These are phyloP conservation scores for Solanum aculeatissimum DNA, from an alignment of 305 asterid genomes.

Conservation along the genomic window DNA sequence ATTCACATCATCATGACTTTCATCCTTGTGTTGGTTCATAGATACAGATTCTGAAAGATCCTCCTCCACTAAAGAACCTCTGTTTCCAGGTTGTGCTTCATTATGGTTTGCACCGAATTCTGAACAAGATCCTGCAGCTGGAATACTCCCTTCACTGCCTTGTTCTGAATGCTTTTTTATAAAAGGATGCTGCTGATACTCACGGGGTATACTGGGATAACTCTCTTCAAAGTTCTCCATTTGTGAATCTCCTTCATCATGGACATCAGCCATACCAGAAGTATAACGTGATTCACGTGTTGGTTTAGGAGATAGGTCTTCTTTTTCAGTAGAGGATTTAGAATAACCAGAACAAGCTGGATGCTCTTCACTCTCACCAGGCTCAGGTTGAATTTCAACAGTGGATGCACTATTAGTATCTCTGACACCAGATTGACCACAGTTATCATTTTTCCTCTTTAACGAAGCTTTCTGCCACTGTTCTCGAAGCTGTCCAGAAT, in stretches of 20 bases:
- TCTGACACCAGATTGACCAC: conserved; percentile 24
- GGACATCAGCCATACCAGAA: conserved; percentile 3
- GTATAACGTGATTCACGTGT: not conserved
- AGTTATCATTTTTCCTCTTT: conserved; percentile 32
- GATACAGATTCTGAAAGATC: not conserved
- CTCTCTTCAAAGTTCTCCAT: conserved; percentile 19
- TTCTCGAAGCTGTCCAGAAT: conserved; percentile 52
- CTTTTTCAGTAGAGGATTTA: conserved; percentile 14
- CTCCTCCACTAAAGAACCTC: not conserved
- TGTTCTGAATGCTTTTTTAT: not conserved
- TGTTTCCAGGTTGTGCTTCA: conserved; percentile 4
- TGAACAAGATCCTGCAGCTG: conserved; percentile 12
- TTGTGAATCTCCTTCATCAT: conserved; percentile 1
- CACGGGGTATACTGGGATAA: conserved; percentile 9
- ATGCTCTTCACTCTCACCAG: conserved; percentile 10
- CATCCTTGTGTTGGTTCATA: conserved; percentile 10
- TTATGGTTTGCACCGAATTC: not conserved
- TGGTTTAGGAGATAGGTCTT: conserved; percentile 6
- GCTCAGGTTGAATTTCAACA: conserved; percentile 11
- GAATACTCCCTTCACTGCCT: not conserved
- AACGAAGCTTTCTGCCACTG: conserved; percentile 73
- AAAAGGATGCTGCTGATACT: conserved; percentile 4
- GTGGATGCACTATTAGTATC: conserved; percentile 19
- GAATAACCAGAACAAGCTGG: conserved; percentile 5
- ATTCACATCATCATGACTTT: conserved; percentile 10